phyloP scores from a whole-genome alignment of 1,284 basidiomycete genomes.

The Lignosus rhinocerotis region DNA sequence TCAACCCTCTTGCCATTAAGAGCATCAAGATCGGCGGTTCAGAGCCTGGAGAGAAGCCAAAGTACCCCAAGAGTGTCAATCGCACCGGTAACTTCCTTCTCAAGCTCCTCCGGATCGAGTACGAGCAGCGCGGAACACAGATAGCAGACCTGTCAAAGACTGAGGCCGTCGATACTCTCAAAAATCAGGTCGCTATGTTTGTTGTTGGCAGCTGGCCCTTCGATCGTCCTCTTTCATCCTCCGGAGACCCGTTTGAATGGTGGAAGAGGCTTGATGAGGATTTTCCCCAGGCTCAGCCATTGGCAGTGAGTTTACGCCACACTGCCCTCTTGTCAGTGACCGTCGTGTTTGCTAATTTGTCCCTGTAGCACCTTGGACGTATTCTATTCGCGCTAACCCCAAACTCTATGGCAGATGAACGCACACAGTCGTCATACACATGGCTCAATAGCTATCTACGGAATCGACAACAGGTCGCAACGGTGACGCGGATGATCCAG shows the following conservation, averaged over 20 bases:
- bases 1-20: slow-evolving; percentile 1
- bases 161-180: not conserved
- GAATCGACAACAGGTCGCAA: not conserved
- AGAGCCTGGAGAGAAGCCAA: not conserved
- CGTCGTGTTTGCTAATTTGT: not conserved
- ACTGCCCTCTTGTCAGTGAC: no score
- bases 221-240: not conserved
- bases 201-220: not conserved
- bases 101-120: not conserved
- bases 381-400: not conserved
- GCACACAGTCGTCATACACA: not conserved
- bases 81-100: not conserved
- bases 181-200: not conserved
- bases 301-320: not conserved
- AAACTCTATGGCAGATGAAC: slow-evolving; percentile 3
- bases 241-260: not conserved
- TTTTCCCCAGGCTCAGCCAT: not conserved
- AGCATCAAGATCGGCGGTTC: not conserved
- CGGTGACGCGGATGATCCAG: not conserved
- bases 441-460: not conserved
- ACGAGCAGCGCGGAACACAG: not conserved
- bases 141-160: not conserved
- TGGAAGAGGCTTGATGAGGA: not conserved
- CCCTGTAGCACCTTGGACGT: not conserved
- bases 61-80: not conserved